Percentiles rank a stretch among this genome's conserved stretches.
Conservation (phyloP, 805 yeast genomes). For the Nakazawaea populi region DNA sequence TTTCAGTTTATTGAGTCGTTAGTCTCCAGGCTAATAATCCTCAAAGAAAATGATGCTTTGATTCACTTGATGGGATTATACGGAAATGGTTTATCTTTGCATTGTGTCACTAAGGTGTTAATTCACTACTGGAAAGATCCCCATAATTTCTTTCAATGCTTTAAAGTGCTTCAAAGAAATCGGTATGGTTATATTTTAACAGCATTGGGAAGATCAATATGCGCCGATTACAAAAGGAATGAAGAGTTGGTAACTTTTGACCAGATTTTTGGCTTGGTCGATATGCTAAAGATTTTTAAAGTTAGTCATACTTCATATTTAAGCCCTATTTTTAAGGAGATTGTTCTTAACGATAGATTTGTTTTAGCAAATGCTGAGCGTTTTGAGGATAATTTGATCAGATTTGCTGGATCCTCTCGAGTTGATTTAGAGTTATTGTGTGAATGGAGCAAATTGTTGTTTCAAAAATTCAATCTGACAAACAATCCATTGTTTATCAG, state of each 20-base stretch:
- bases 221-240: background rate
- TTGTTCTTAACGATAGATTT: conserved; percentile 3
- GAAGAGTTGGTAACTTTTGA: background rate
- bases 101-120: background rate
- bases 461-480: background rate
- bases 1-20: background rate
- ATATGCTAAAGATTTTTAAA: background rate
- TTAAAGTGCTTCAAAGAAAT: background rate
- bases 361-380: background rate
- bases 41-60: background rate
- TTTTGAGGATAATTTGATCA: background rate
- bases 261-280: conserved; percentile 1
- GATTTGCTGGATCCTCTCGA: background rate
- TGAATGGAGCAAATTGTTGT: background rate
- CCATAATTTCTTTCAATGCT: background rate
- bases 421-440: conserved; percentile 1
- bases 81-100: background rate
- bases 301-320: background rate
- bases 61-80: background rate
- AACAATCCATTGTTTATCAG: background rate
- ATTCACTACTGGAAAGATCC: background rate
- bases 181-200: background rate
- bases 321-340: background rate
- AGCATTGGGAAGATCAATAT: background rate
- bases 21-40: background rate